These are phyloP conservation scores for Fusarium longipes DNA, from an alignment of 2,329 filamentous ascomycete genomes.

Conservation along the genomic window DNA sequence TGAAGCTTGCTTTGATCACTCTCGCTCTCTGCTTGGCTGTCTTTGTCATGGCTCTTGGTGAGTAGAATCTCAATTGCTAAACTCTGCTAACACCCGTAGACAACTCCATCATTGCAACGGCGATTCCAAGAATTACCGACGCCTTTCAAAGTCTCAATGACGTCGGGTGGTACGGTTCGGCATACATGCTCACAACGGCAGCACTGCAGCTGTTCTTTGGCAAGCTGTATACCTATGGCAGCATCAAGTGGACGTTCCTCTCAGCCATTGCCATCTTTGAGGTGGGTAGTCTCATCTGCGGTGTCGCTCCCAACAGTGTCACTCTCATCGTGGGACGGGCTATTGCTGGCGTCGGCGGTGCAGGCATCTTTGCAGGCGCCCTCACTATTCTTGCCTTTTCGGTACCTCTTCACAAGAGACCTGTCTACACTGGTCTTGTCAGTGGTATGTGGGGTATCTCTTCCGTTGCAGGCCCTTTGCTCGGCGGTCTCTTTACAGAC, in stretches of 20 bases:
- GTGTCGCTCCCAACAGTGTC: constrained; percentile 48
- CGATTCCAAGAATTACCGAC: constrained; percentile 58
- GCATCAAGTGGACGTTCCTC: constrained; percentile 57
- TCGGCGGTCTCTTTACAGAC: constrained; percentile 53
- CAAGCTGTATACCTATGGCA: constrained; percentile 59
- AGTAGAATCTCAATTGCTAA: not conserved
- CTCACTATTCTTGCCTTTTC: constrained; percentile 56
- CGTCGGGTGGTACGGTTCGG: constrained; percentile 62
- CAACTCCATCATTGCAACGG: constrained; percentile 57
- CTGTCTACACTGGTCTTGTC: constrained; percentile 53
- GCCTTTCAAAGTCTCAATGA: constrained; percentile 58
- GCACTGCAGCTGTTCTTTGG: constrained; percentile 56
- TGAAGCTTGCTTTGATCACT: constrained; percentile 51
- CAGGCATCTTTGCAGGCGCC: constrained; percentile 60
- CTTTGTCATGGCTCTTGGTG: constrained; percentile 56
- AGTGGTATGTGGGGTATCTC: constrained; percentile 61
- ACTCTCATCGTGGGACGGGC: constrained; percentile 53
- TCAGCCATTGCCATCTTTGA: constrained; percentile 56
- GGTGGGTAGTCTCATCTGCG: constrained; percentile 57
- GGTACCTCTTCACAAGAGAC: constrained; percentile 50
- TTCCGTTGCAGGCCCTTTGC: constrained; percentile 50
- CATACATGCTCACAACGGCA: constrained; percentile 56
- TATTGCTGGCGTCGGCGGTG: constrained; percentile 54
- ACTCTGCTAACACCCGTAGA: constrained; percentile 41
- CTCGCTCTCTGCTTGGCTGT: constrained; percentile 54